Conservation (phyloP, 2,329 filamentous ascomycete species). For the Sclerotinia spermophila region DNA sequence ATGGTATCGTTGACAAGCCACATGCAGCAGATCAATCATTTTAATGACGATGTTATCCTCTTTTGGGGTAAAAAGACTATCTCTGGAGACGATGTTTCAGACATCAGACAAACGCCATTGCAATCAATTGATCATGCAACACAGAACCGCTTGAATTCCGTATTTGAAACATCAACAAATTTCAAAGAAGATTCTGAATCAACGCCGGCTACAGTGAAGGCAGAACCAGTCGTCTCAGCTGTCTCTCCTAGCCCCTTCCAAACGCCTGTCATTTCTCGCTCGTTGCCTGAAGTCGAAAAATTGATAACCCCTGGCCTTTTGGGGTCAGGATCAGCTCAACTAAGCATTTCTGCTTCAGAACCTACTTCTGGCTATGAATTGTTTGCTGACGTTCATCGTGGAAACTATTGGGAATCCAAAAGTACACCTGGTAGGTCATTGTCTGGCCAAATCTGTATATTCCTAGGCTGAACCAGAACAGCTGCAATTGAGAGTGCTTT, state of each 20-base stretch:
- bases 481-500: background rate
- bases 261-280: background rate
- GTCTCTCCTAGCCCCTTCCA: background rate
- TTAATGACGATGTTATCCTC: slow-evolving; percentile 9
- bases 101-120: background rate
- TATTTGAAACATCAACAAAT: background rate
- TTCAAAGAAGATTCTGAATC: background rate
- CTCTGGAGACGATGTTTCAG: background rate
- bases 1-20: background rate
- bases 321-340: background rate
- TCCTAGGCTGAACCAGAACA: background rate
- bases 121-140: background rate
- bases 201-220: background rate
- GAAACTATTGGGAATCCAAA: background rate
- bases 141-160: background rate
- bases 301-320: background rate
- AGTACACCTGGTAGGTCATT: background rate
- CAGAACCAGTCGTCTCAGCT: background rate
- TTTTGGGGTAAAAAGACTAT: slow-evolving; percentile 6
- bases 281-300: background rate
- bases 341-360: background rate
- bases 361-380: background rate
- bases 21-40: slow-evolving; percentile 13
- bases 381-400: background rate
- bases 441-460: too few species aligned